These are phyloP conservation scores for Gamsiella multidivaricata DNA, from an alignment of 192 early-diverging fungal genomes.

Conservation along the genomic window DNA sequence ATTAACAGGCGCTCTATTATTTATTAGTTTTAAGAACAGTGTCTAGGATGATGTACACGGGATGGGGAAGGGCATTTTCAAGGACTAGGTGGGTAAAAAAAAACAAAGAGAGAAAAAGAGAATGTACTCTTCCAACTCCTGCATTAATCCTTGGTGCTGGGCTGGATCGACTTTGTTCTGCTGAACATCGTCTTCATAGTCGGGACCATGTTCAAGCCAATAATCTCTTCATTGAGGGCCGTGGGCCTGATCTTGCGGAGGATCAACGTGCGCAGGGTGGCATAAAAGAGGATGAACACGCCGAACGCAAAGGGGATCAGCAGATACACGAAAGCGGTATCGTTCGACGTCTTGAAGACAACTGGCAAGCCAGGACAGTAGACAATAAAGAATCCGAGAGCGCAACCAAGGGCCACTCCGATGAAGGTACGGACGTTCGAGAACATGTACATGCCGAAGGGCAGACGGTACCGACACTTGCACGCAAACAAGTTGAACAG, in stretches of 20 bases:
- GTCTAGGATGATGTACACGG: constrained; percentile 30
- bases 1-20: too few species aligned
- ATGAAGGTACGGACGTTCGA: constrained; percentile 78
- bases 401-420: constrained; percentile 74
- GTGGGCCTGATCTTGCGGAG: constrained; percentile 72
- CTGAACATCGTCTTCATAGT: constrained; percentile 56
- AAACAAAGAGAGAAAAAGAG: too few species aligned
- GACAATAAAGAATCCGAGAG: constrained; percentile 79
- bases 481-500: constrained; percentile 95
- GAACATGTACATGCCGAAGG: constrained; percentile 86
- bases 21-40: too few species aligned
- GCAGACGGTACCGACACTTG: constrained; percentile 82
- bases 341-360: constrained; percentile 81
- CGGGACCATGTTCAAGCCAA: constrained; percentile 74
- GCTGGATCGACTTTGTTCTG: constrained; percentile 40
- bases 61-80: too few species aligned
- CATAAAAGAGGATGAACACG: constrained; percentile 79
- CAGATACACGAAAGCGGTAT: constrained; percentile 71
- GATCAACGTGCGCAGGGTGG: constrained; percentile 71
- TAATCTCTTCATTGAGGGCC: constrained; percentile 77
- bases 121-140: too few species aligned
- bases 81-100: too few species aligned
- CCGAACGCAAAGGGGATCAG: constrained; percentile 91
- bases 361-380: constrained; percentile 85
- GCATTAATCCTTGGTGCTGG: constrained; percentile 1